Base-by-base conservation (phyloP, 2,329 filamentous ascomycete species). In the Epichloe gansuensis region DNA sequence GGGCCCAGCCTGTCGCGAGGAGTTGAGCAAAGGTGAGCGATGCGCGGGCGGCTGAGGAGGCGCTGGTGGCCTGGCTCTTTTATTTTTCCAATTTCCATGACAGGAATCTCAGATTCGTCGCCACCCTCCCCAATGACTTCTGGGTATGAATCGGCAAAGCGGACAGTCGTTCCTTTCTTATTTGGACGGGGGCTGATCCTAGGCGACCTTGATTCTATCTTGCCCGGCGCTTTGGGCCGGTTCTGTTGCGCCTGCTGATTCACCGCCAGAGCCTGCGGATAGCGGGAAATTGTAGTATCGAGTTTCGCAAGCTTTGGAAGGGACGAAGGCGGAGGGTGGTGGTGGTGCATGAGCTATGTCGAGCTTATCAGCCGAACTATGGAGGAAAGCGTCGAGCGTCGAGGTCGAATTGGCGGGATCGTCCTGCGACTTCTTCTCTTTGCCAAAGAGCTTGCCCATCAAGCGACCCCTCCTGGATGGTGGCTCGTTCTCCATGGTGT, bases 111-210 rank as follows among this genome's bases (percentile, higher is more conserved):
- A 52, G 86, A 85, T 66, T 95, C 90, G 62, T 96, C 91, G 37
- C 91, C 91, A 54, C 91, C 91, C 67, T 91, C 85, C 46, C 91
- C 91, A 62, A 97, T 96, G 56, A 95, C 69, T 46, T 89, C 85
- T 6, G 91, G 90, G 52, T 77, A 75, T 9, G 76, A 77, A 59
- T 87, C 81, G 50, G 77, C 78, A 62, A 96, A 96, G 52, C 76
- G 80, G 38, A 96, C 91, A 4, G 73, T 73, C 56, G 93, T 72
- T 9, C 85, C 85, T 67, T 88, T 87, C 63, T 77, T 80, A 49
- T 70, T 73, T 25, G 69, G 70, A 23, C 70, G 70, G 31, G 74
- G 71, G 57, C 71, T 76, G 60, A 65, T 67, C 49, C 64, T 68
- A 13, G 73, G 70, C 44, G 73, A 74, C 56, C 66, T 69, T 21